phyloP scores from a whole-genome alignment of 2,329 filamentous ascomycete genomes.

The Nigrospora oryzae region DNA sequence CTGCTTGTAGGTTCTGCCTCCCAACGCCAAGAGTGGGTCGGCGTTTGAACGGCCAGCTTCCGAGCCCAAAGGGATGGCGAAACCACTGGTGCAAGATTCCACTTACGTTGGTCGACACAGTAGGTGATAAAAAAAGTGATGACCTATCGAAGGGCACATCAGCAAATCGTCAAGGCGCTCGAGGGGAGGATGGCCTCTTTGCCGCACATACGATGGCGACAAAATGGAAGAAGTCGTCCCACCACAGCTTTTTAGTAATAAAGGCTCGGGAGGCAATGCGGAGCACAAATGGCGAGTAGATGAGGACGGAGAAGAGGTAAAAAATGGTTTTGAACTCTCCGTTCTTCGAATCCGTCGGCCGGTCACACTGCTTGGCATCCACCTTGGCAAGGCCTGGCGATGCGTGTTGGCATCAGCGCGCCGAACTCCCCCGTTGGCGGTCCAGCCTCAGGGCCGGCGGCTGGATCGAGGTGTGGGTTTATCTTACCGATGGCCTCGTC shows the following conservation, averaged over 20 bases:
- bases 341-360: background rate
- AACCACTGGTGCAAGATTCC: too few relatives aligned
- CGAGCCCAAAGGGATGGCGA: too few relatives aligned
- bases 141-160: background rate
- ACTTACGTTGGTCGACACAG: background rate
- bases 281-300: background rate
- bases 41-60: too few relatives aligned
- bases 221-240: conserved; percentile 1
- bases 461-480: too few relatives aligned
- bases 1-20: too few relatives aligned
- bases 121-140: background rate
- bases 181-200: too few relatives aligned
- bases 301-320: background rate
- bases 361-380: background rate
- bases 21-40: too few relatives aligned
- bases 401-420: too few relatives aligned
- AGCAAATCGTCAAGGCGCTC: too few relatives aligned
- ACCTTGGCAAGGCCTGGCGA: background rate
- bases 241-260: background rate
- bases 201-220: background rate
- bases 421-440: too few relatives aligned
- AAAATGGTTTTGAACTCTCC: background rate
- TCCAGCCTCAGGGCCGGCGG: too few relatives aligned
- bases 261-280: background rate
- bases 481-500: background rate